Evolutionary conservation across 2,329 filamentous ascomycete species (phyloP), one percentile per base, ranked within the genome.

Genomic region (Knoxdaviesia capensis): DNA sequence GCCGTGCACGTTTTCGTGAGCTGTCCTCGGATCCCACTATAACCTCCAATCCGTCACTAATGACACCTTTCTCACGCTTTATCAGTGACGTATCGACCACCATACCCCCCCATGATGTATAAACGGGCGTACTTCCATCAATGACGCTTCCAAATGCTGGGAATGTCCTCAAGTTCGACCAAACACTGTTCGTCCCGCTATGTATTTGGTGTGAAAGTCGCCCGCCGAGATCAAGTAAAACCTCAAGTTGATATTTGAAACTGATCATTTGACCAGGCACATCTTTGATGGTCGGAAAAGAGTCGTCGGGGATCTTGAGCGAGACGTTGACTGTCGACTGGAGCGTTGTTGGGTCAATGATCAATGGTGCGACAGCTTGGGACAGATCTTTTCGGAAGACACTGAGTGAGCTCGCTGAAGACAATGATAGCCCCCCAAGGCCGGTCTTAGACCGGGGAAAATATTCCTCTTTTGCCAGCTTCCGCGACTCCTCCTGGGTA

Each of bases 341-440:
- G 49, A 94, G 66, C 1, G 78, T 86, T 30, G 59, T 63, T 1
- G 87, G 88, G 52, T 96, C 80, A 42, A 96, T 78, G 43, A 94
- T 84, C 38, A 98, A 66, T 5, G 90, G 87, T 20, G 82, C 80
- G 44, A 92, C 85, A 1, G 81, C 79, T 56, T 98, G 90, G 5
- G 83, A 80, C 4, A 98, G 64, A 56, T 98, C 90, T 56, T 96
- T 96, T 42, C 90, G 80, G 56, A 94, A 96, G n/a, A 90, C 72
- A 56, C 87, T 90, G 54, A 77, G 88, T 2, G 86, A 87, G 34
- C 84, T 80, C 6, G 82, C 81, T 1, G 85, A 90, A 1, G 83
- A 84, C 36, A 96, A 66, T 1, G 87, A 92, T 31, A 96, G 64
- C 0, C 87, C 87, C 10, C 82, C 83, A 6, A 94, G 69, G 0